phyloP scores from a whole-genome alignment of 371 early-diverging fungal species.

The Lichtheimia corymbifera region DNA sequence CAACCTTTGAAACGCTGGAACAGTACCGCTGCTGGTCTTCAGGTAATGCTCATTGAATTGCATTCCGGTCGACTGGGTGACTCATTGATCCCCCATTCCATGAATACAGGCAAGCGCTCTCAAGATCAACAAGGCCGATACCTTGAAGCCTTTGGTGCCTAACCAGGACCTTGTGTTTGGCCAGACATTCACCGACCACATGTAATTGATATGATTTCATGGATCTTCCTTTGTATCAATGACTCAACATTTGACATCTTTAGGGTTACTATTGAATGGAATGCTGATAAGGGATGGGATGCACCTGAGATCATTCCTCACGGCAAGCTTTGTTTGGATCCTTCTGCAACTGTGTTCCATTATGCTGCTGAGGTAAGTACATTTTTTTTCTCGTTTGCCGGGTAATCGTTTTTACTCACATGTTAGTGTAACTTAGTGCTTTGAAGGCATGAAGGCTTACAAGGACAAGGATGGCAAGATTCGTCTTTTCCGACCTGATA shows the following conservation, averaged over 20 bases:
- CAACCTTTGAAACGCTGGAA: conserved; percentile 21
- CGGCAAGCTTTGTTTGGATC: conserved; percentile 78
- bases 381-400: not conserved
- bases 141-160: conserved; percentile 65
- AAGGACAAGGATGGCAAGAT: conserved; percentile 83
- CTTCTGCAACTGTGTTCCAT: conserved; percentile 90
- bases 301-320: conserved; percentile 80
- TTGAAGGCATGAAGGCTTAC: conserved; percentile 94
- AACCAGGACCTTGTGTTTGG: conserved; percentile 89
- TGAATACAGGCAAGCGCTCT: conserved; percentile 48
- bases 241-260: not conserved
- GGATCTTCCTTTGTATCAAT: too few species aligned
- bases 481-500: conserved; percentile 87
- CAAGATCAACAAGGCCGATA: conserved; percentile 37
- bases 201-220: conserved; percentile 48
- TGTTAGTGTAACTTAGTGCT: conserved; percentile 54
- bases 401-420: not conserved
- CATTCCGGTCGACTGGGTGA: not conserved
- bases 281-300: conserved; percentile 76
- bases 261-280: conserved; percentile 77
- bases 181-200: conserved; percentile 91
- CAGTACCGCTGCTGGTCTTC: conserved; percentile 12
- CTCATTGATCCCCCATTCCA: not conserved
- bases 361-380: conserved; percentile 76
- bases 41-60: conserved; percentile 10